Evolutionary conservation across 1,284 basidiomycete species (phyloP).

Genomic region (Fomitopsis schrenkii): DNA sequence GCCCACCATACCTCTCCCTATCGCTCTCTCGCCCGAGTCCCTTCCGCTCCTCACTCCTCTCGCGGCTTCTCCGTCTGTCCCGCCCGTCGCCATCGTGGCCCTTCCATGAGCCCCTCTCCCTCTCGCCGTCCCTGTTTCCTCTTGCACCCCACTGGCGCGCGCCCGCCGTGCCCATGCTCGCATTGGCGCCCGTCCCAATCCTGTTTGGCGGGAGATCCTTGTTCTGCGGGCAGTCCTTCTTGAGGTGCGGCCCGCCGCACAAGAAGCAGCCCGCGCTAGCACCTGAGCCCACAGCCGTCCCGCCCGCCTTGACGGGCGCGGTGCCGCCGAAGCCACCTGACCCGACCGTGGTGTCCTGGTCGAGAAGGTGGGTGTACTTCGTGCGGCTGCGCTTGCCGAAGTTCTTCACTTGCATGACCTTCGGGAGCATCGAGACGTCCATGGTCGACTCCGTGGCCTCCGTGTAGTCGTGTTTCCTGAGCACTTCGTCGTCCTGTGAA

Average conservation of each 20-base stretch:
- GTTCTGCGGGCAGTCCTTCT: constrained; percentile 81
- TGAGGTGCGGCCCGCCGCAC: constrained; percentile 88
- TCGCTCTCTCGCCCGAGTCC: constrained; percentile 22
- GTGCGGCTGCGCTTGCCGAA: constrained; percentile 92
- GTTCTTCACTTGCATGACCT: constrained; percentile 96
- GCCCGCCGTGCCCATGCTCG: constrained; percentile 27
- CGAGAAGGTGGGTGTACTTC: constrained; percentile 93
- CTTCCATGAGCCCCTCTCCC: constrained; percentile 35
- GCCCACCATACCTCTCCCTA: constrained; percentile 4
- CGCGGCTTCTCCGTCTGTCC: constrained; percentile 24
- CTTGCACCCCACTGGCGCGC: constrained; percentile 36
- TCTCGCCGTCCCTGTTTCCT: constrained; percentile 9
- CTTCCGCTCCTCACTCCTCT: constrained; percentile 21
- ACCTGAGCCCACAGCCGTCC: constrained; percentile 37
- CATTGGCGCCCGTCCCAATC: constrained; percentile 44
- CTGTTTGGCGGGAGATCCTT: constrained; percentile 41
- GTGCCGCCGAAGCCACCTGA: constrained; percentile 67
- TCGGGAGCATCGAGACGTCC: constrained; percentile 84
- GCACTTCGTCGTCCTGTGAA: constrained; percentile 80
- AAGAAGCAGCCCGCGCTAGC: constrained; percentile 79
- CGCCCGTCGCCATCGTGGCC: constrained; percentile 32
- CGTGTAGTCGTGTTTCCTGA: constrained; percentile 82
- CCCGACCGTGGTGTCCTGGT: constrained; percentile 83
- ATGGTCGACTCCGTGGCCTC: constrained; percentile 84
- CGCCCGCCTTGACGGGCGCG: constrained; percentile 52